A percentile compares a stretch with the other conserved stretches of the same genome.
Evolutionary conservation across 768 basidiomycete species (phyloP).

Genomic region (Boletus tylopilopsis): DNA sequence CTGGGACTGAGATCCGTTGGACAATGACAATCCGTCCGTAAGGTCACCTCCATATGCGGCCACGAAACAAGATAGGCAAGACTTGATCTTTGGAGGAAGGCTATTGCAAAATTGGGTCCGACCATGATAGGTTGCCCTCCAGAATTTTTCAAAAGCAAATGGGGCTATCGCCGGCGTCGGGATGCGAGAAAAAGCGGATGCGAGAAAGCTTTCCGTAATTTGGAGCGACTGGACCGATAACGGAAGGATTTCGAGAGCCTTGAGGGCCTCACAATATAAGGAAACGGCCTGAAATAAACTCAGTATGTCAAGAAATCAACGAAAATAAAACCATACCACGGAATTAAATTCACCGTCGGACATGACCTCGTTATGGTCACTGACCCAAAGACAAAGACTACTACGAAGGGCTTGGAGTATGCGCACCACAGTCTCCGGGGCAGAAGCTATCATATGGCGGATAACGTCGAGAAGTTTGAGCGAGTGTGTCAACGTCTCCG

Average conservation of each 20-base stretch:
- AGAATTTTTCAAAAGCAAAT: slow-evolving; percentile 52
- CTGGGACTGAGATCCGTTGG: slow-evolving; percentile 35
- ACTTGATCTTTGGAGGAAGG: slow-evolving; percentile 43
- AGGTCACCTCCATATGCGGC: slow-evolving; percentile 48
- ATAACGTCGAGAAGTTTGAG: slow-evolving; percentile 37
- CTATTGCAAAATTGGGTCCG: slow-evolving; percentile 31
- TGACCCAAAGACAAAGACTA: slow-evolving; percentile 50
- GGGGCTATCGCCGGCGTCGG: slow-evolving; percentile 47
- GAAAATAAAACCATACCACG: slow-evolving; percentile 37
- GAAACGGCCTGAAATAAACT: slow-evolving; percentile 23
- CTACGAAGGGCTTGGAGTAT: slow-evolving; percentile 37
- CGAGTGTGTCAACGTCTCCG: slow-evolving; percentile 26
- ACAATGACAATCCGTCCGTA: slow-evolving; percentile 40
- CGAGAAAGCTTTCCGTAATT: slow-evolving; percentile 43
- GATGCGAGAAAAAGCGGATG: slow-evolving; percentile 48
- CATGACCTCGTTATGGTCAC: slow-evolving; percentile 41
- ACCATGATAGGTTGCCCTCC: slow-evolving; percentile 54
- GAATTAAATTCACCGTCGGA: slow-evolving; percentile 43
- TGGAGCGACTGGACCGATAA: slow-evolving; percentile 41
- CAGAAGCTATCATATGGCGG: slow-evolving; percentile 31
- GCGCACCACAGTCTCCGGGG: slow-evolving; percentile 27
- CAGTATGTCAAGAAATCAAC: neutral
- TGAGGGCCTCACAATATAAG: slow-evolving; percentile 46
- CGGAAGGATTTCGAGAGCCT: slow-evolving; percentile 35
- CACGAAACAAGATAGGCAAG: slow-evolving; percentile 43